phyloP scores from a whole-genome alignment of 176 grass and related monocot genomes.

The Phoenix dactylifera region DNA sequence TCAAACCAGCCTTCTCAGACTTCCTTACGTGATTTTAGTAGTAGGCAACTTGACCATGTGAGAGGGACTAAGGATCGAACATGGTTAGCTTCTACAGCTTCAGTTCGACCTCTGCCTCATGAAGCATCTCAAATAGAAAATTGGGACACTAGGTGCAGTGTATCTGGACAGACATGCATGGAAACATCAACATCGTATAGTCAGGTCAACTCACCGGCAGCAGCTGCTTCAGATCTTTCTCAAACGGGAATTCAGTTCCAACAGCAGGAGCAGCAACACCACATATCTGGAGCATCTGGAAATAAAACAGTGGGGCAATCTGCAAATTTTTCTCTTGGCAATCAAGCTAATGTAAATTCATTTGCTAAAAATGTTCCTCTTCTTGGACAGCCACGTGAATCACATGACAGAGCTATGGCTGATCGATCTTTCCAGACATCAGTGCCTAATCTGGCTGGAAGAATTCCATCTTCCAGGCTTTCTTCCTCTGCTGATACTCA shows the following conservation, averaged over 20 bases:
- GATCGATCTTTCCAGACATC: conserved; percentile 7
- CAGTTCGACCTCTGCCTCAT: background rate
- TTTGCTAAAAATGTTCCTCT: conserved; percentile 2
- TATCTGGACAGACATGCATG: conserved; percentile 3
- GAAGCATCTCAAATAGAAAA: conserved; percentile 17
- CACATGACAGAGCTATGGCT: background rate
- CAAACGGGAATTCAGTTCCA: conserved; percentile 5
- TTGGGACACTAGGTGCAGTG: background rate
- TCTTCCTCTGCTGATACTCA: conserved; percentile 1
- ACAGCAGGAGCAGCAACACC: conserved; percentile 1
- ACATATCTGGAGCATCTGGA: background rate
- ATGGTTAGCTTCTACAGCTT: background rate
- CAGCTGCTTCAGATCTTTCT: conserved; percentile 1
- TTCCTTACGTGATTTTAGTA: background rate
- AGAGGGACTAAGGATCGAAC: background rate
- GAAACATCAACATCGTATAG: conserved; percentile 2
- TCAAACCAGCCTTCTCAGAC: background rate
- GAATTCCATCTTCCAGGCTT: background rate
- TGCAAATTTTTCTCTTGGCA: conserved; percentile 2
- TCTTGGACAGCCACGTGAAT: background rate
- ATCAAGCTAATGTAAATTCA: conserved; percentile 6
- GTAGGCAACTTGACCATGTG: background rate
- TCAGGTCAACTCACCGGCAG: background rate
- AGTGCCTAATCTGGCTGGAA: background rate
- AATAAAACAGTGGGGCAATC: conserved; percentile 2